Evolutionary conservation across 192 early-diverging fungal species (phyloP), one percentile per base, ranked within the genome.

Genomic region (Haplosporangium gracile): DNA sequence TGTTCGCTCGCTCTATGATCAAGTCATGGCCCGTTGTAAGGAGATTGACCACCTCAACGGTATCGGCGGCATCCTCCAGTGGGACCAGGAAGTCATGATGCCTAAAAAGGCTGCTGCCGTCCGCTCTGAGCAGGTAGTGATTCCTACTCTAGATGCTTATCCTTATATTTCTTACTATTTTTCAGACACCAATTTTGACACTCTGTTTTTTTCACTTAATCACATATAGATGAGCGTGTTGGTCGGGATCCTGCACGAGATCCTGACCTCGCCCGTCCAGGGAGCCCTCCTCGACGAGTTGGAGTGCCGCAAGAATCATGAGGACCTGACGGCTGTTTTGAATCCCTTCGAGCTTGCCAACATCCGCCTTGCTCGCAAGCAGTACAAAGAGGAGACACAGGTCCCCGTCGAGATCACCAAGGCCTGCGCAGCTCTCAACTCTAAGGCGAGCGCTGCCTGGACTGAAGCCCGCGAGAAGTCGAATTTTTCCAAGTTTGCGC

Each of bases 31-130:
- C 47, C 79, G 75, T 40, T 11, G 74, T 63, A 86, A 86, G 72
- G 84, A 86, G 2, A 65, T 81, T 47, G 32, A 13, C 57, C 40
- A 68, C 36, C 84, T 86, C 32, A 71, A 78, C 24, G 68, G 79
- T 42, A 60, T 81, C 76, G 1, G 49, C 39, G 79, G 76, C 15
- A 49, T 88, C 22, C 82, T 88, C 32, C 38, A 73, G 22, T 88
- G 87, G 87, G 88, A 89, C 51, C 88, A 89, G 57, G 81, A 87
- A 40, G 88, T 88, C 75, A 83, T 89, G 81, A 83, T 89, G 88
- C 86, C 88, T 18, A 32, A 78, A 45, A 86, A 86, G 68, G 72
- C 83, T 71, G 88, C 65, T 32, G 78, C 47, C 10, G 20, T 43
- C 49, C 78, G 81, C 42, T 71, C 81, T n/a, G 39, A 77, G 42